A percentile compares a stretch with the other conserved stretches of the same genome.
These are phyloP conservation scores for Lasiosphaeria ovina DNA, from an alignment of 495 filamentous ascomycete genomes.

Conservation along the genomic window DNA sequence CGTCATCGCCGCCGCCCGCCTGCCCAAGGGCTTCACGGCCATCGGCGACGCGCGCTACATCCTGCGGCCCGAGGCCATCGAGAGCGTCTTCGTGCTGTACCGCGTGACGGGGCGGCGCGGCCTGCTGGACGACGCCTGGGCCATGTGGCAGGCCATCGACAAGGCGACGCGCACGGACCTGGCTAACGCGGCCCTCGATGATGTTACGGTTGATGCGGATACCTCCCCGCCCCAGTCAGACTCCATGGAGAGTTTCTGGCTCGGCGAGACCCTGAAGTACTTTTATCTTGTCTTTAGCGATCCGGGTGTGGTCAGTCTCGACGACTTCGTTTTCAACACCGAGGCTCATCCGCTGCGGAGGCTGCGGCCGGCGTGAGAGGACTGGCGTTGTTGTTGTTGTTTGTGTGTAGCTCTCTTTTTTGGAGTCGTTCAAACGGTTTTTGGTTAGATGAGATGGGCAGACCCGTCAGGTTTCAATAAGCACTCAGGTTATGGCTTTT, in stretches of 20 bases:
- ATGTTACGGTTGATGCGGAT: conserved; percentile 30
- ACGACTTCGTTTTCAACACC: conserved; percentile 80
- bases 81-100: conserved; percentile 70
- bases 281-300: conserved; percentile 82
- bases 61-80: conserved; percentile 68
- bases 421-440: no score
- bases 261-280: conserved; percentile 51
- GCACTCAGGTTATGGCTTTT: no score
- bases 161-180: conserved; percentile 48
- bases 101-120: conserved; percentile 55
- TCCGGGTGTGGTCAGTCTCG: conserved; percentile 63
- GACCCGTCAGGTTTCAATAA: no score
- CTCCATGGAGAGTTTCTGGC: conserved; percentile 54
- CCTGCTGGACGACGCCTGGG: conserved; percentile 57
- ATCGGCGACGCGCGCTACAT: conserved; percentile 64
- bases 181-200: conserved; percentile 49
- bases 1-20: conserved; percentile 54
- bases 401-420: no score
- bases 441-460: no score
- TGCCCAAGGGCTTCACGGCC: conserved; percentile 65
- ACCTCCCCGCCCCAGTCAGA: conserved; percentile 32
- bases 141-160: conserved; percentile 55
- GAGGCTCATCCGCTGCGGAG: conserved; percentile 74
- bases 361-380: conserved; percentile 7
- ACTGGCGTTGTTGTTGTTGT: no score